Evolutionary conservation across 768 basidiomycete genomes (phyloP), one percentile per base, ranked within the genome.

Genomic region (Tephrocybe rancida): DNA sequence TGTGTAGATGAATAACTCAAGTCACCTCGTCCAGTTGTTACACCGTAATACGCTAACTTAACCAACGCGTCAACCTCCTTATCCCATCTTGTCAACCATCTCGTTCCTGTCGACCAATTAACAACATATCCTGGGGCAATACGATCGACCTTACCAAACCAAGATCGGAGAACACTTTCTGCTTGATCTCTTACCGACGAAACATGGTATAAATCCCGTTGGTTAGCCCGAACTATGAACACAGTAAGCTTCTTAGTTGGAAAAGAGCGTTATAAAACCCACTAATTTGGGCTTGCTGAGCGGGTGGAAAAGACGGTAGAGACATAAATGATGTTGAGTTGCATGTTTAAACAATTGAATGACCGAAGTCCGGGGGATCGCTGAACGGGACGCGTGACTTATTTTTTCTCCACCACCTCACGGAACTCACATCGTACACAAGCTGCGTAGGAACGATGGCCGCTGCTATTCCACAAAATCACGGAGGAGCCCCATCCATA

Each of bases 261-360:
- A 26, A 50, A 13, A 9, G 39, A 19, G 16, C 18, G 44, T 7
- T 39, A 5, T 3, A 44, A 51, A 18, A 49, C 90, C 46, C 58
- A 93, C 92, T 88, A 56, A 91, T 93, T 70, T 93, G 92, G 32
- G 92, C 90, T 62, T 94, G 92, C 61, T 86, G 87, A 44, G 92
- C 90, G 3, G 61, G 70, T 54, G 92, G 92, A 64, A 93, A 90
- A 5, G 79, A 72, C 14, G 76, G 77, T 50, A 67, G 51, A 30
- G 64, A 53, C 64, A 65, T 62, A 1, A 24, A 24, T 24, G 35
- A 25, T 38, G 37, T 34, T 38, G 29, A 37, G 35, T n/a, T 16
- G 35, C 35, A 37, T 37, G 38, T 41, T 41, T 19, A 19, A 16
- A 38, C n/a, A 16, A 13, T 32, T 18, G n/a, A 18, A 11, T 5